phyloP scores from a whole-genome alignment of 2,329 filamentous ascomycete genomes.

The Tolypocladium tundrense region DNA sequence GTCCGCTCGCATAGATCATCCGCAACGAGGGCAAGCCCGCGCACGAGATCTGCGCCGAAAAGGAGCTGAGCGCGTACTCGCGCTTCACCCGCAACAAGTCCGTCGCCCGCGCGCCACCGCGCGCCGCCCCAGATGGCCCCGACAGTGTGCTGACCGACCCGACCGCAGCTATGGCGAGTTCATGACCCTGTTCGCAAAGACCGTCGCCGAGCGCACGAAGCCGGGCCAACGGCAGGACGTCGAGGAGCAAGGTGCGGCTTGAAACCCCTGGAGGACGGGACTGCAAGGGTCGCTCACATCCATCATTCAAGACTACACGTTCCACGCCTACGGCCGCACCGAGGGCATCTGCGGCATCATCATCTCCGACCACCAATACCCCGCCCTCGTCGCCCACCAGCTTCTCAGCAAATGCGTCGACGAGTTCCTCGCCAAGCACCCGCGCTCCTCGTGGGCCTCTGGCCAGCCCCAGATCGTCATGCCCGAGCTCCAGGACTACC shows the following conservation, averaged over 20 bases:
- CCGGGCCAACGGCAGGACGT: slow-evolving; percentile 79
- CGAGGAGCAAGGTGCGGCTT: slow-evolving; percentile 58
- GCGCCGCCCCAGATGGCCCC: neutral
- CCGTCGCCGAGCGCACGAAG: slow-evolving; percentile 73
- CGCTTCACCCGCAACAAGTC: slow-evolving; percentile 69
- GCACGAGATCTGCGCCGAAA: slow-evolving; percentile 65
- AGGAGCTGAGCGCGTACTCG: slow-evolving; percentile 68
- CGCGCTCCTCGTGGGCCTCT: slow-evolving; percentile 55
- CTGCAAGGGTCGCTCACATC: slow-evolving; percentile 7
- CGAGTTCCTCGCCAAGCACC: slow-evolving; percentile 72
- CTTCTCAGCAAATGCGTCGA: slow-evolving; percentile 79
- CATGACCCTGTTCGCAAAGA: slow-evolving; percentile 79
- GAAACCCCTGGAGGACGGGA: neutral
- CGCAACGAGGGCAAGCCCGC: slow-evolving; percentile 70
- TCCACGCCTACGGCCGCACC: slow-evolving; percentile 68
- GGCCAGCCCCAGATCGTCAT: slow-evolving; percentile 46
- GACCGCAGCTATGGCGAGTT: slow-evolving; percentile 42
- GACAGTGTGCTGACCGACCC: slow-evolving; percentile 7
- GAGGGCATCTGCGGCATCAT: slow-evolving; percentile 68
- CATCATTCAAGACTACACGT: slow-evolving; percentile 47
- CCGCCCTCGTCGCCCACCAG: slow-evolving; percentile 71
- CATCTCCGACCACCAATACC: slow-evolving; percentile 68
- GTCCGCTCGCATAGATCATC: slow-evolving; percentile 49
- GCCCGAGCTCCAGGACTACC: slow-evolving; percentile 70
- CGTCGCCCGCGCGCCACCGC: slow-evolving; percentile 11